Evolutionary conservation across 352 stramenopile genomes (phyloP), one percentile per base, ranked within the genome.

Genomic region (Globisporangium cederbergense): DNA sequence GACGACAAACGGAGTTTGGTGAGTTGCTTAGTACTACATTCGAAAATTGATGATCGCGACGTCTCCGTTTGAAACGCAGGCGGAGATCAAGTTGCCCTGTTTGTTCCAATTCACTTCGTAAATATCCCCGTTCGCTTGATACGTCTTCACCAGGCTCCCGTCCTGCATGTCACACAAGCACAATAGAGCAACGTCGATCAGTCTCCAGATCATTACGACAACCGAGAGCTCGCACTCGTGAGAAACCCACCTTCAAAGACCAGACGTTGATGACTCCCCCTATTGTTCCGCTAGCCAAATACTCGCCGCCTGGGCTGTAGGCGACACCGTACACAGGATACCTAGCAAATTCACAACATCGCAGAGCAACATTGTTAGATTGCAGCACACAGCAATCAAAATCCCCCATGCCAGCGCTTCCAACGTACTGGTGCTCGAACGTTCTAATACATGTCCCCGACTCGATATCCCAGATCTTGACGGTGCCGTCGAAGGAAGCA

Each of bases 101-200:
- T 86, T 82, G 81, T 98, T 99, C 97, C 97, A 99, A 73, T 97
- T 97, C 67, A 99, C 96, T 80, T 99, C 97, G 85, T 99, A 99
- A 79, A 99, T 99, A 83, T 99, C 97, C 54, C 92, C 92, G 76
- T 90, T 87, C 54, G 87, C 90, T 78, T 96, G 79, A 73, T 93
- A 96, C 74, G 83, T 90, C 76, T 95, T 95, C 50, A 90, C 75
- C 70, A 96, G 77, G 45, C 73, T 75, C 16, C 84, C 80, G 36
- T 93, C 83, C 86, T 95, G 63, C 60, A 30, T 14, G 46, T 18
- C 8, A 45, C 34, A 53, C 30, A 66, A 38, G 57, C 9, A 16
- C 9, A 54, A 36, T 25, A 63, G 38, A 64, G 36, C 47, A 47
- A 43, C 9, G 55, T 42, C 7, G 22, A 11, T 52, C 81, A 57